These are phyloP conservation scores for Termitomyces sp. DNA, from an alignment of 768 basidiomycete genomes.

Conservation along the genomic window DNA sequence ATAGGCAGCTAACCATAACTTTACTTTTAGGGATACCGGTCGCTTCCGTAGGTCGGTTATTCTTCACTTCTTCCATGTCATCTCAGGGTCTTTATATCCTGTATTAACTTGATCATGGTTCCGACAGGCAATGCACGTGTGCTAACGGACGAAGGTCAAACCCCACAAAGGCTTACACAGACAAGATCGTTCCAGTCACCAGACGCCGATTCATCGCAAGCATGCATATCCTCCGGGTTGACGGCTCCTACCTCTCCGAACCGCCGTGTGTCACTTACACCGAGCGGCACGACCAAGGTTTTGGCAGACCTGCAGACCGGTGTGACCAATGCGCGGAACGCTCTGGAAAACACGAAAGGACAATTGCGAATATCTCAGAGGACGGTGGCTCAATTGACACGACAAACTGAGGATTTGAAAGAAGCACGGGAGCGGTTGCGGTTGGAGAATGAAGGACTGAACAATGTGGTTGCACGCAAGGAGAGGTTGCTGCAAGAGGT, in stretches of 20 bases:
- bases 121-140: conserved; percentile 75
- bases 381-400: conserved; percentile 76
- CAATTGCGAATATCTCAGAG: conserved; percentile 80
- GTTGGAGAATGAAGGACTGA: conserved; percentile 82
- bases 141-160: conserved; percentile 67
- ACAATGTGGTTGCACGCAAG: conserved; percentile 84
- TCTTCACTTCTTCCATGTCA: conserved; percentile 9
- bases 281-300: conserved; percentile 82
- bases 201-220: conserved; percentile 29
- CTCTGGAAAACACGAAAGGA: conserved; percentile 80
- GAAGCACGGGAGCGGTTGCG: conserved; percentile 79
- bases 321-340: conserved; percentile 71
- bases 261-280: conserved; percentile 56
- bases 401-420: conserved; percentile 85
- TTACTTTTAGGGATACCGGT: conserved; percentile 61
- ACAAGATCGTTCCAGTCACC: conserved; percentile 24
- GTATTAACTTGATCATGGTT: conserved; percentile 19
- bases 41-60: conserved; percentile 64
- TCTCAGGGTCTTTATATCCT: conserved; percentile 17
- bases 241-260: conserved; percentile 49
- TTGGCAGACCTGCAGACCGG: conserved; percentile 84
- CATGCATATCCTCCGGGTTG: conserved; percentile 32
- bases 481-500: conserved; percentile 86
- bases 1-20: conserved; percentile 15
- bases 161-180: conserved; percentile 26